These are phyloP conservation scores for Trichoderma semiorbis DNA, from an alignment of 2,329 filamentous ascomycete species.

Conservation along the genomic window DNA sequence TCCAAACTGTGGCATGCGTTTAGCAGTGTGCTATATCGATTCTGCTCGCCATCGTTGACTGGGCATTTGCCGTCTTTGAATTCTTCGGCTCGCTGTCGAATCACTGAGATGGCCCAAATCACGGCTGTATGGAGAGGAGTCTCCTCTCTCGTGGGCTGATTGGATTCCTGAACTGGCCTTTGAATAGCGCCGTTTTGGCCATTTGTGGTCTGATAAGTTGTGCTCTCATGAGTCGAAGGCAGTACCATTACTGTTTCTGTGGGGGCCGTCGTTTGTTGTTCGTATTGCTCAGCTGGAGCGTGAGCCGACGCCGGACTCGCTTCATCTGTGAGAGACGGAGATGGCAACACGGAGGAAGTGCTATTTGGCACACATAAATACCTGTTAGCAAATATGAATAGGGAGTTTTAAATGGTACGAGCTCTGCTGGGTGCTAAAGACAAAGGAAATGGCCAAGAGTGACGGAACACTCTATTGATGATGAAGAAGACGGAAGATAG, in stretches of 20 bases:
- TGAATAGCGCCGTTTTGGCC: neutral
- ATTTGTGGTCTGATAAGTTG: neutral
- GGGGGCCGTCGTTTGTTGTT: neutral
- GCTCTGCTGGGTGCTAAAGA: too few species aligned
- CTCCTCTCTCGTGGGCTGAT: neutral
- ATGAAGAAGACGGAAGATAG: too few species aligned
- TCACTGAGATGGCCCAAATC: neutral
- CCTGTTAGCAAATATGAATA: neutral
- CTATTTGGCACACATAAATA: neutral
- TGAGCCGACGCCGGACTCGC: slow-evolving; percentile 41
- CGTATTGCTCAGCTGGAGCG: neutral
- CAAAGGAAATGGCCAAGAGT: neutral
- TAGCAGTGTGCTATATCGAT: slow-evolving; percentile 52
- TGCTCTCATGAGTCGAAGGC: neutral
- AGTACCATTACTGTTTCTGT: neutral
- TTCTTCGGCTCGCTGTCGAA: neutral
- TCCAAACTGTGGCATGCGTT: slow-evolving; percentile 57
- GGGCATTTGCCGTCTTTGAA: slow-evolving; percentile 3
- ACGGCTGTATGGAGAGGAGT: neutral
- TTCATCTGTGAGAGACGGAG: slow-evolving; percentile 62
- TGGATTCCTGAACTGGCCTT: neutral
- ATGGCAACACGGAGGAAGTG: slow-evolving; percentile 47
- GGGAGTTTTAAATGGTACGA: too few species aligned
- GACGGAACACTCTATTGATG: neutral
- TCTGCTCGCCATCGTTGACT: slow-evolving; percentile 32